Evolutionary conservation across 2,329 filamentous ascomycete species (phyloP).

Genomic region (Fusarium falciforme): DNA sequence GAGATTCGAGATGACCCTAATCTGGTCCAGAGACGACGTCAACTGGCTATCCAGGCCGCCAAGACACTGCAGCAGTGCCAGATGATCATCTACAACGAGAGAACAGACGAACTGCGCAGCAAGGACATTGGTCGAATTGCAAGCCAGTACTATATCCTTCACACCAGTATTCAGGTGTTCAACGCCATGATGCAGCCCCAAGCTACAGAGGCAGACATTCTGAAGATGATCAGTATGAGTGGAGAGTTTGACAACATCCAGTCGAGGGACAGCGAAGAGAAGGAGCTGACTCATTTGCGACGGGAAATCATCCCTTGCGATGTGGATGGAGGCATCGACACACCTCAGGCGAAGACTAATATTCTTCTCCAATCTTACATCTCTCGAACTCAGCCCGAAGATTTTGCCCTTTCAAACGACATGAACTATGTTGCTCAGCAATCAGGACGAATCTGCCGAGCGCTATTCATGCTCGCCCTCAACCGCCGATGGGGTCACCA

Average conservation of each 20-base stretch:
- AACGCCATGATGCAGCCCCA: slow-evolving; percentile 92
- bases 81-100: slow-evolving; percentile 99
- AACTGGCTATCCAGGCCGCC: slow-evolving; percentile 90
- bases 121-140: slow-evolving; percentile 98
- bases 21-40: slow-evolving; percentile 85
- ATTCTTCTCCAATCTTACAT: slow-evolving; percentile 95
- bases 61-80: slow-evolving; percentile 89
- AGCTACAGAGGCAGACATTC: slow-evolving; percentile 88
- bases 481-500: slow-evolving; percentile 97
- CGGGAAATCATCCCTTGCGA: slow-evolving; percentile 80
- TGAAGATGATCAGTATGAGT: slow-evolving; percentile 97
- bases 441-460: slow-evolving; percentile 90
- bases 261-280: slow-evolving; percentile 87
- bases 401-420: slow-evolving; percentile 93
- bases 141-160: slow-evolving; percentile 95
- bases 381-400: slow-evolving; percentile 85
- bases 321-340: slow-evolving; percentile 77
- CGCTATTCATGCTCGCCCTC: slow-evolving; percentile 96
- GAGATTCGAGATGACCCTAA: slow-evolving; percentile 90
- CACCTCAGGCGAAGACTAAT: slow-evolving; percentile 91
- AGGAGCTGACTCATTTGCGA: slow-evolving; percentile 82
- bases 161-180: slow-evolving; percentile 95
- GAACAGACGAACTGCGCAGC: slow-evolving; percentile 89
- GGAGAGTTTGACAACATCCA: slow-evolving; percentile 98
- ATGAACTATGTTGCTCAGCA: slow-evolving; percentile 96